Percentiles rank a stretch among this genome's conserved stretches.
phyloP scores from a whole-genome alignment of 1,284 basidiomycete genomes.

The Irpex lacteus region DNA sequence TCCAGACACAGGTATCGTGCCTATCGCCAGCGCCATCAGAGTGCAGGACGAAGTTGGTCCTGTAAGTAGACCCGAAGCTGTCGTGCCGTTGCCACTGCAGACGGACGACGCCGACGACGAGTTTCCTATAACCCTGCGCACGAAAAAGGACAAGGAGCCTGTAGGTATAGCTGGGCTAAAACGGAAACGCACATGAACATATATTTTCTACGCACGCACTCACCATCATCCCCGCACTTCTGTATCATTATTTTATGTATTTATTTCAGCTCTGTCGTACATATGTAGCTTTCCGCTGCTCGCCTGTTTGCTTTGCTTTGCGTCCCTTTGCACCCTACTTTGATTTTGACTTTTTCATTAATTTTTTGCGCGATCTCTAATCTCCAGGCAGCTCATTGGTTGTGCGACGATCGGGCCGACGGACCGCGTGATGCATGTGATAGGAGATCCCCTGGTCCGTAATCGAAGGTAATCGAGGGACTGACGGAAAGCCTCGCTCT shows the following conservation, averaged over 20 bases:
- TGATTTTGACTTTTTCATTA: too few species aligned
- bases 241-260: slow-evolving; percentile 20
- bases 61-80: neutral
- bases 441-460: slow-evolving; percentile 1
- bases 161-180: slow-evolving; percentile 48
- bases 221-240: neutral
- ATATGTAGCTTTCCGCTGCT: neutral
- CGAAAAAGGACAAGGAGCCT: slow-evolving; percentile 53
- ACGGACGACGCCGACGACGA: slow-evolving; percentile 57
- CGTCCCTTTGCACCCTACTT: too few species aligned
- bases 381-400: neutral
- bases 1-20: slow-evolving; percentile 14
- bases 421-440: slow-evolving; percentile 9
- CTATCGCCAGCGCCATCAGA: slow-evolving; percentile 19
- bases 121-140: slow-evolving; percentile 64
- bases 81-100: slow-evolving; percentile 17
- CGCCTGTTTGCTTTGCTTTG: neutral
- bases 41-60: slow-evolving; percentile 7
- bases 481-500: neutral
- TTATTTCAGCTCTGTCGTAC: neutral
- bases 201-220: slow-evolving; percentile 2
- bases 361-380: too few species aligned
- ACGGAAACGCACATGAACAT: slow-evolving; percentile 47
- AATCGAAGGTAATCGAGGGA: neutral
- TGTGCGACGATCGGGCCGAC: neutral